Evolutionary conservation across 495 filamentous ascomycete species (phyloP), one percentile per base, ranked within the genome.

Genomic region (Aspergillus haitiensis): DNA sequence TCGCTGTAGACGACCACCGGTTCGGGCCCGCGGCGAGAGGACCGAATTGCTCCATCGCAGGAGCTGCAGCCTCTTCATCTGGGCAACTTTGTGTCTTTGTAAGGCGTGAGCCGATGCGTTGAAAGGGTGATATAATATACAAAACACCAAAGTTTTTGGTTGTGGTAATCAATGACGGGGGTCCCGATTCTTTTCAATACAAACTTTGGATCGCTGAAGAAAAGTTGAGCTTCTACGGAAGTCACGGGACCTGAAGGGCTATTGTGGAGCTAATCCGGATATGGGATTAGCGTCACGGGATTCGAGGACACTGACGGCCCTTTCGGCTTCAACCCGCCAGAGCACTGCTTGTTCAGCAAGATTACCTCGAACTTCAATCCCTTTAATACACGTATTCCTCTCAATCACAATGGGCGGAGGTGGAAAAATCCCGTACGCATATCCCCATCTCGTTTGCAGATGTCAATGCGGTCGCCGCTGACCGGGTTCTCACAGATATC

Each of bases 351-450:
- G 55, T 39, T 48, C 53, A 68, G 66, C 63, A 48, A 58, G 65
- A 54, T 27, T 64, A 64, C 57, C 65, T 63, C 42, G 62, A 58
- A 68, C 67, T 31, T 59, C 31, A 52, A 46, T 57, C 37, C 62
- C 58, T 67, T 67, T 60, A 62, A 64, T 42, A 64, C 52, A 54
- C 57, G 63, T 61, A 72, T 65, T 64, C 61, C 66, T 67, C 39
- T 64, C 64, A 54, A 56, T 71, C 73, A 75, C 68, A 63, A 81
- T 81, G 78, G 78, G 78, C 64, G 78, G 76, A 75, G 92, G 92
- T 77, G 86, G 83, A 77, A 92, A 90, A 80, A 88, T 98, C 73
- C 89, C 91, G 93, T 98, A 85, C 76, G 90, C 81, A 15, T 15
- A 13, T 36, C 7, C 57, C 33, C 36, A 31, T 35, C 34, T 59